Base-by-base conservation (phyloP, 2,329 filamentous ascomycete species). In the Colletotrichum gigasporum region DNA sequence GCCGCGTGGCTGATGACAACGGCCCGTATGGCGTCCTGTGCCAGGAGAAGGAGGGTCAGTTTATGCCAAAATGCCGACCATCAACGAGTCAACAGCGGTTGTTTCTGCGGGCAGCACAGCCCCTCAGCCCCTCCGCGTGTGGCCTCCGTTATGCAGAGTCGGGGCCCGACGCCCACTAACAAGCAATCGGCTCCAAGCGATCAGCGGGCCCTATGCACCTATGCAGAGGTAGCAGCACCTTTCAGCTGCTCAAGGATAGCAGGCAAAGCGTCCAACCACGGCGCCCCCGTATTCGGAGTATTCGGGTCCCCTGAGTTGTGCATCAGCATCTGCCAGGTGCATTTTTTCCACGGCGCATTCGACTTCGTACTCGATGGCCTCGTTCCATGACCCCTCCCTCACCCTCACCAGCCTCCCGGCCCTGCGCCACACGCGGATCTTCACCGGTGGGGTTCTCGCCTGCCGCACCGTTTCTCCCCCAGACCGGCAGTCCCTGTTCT, bases 351-450 rank as follows among this genome's bases (percentile, higher is more conserved):
- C 32, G 32, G 32, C 32, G 32, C 32, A 34, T 4, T 34, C 14
- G 32, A 34, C 10, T 34, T 10, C 32, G 14, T 34, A 14, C 10
- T 41, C n/a, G 24, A 7, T 20, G 26, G n/a, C n/a, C n/a, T n/a
- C n/a, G 20, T 30, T 16, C 39, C 22, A 32, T 24, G 12, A n/a
- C 42, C 12, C 24, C 20, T 30, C 14, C 32, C 47, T 18, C 42
- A 34, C 34, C 41, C 9, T 56, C 58, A 57, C 57, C 62, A 65
- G 58, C 51, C 63, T 51, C 35, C 48, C 26, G 37, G 12, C 30
- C 44, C 64, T 67, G 65, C 55, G 65, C 65, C 65, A 65, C 65
- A 65, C 51, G 55, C 39, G 35, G 62, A 56, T 67, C 61, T 59
- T 50, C 41, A 48, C 54, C 10, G 28, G 63, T 59, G 60, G 51